phyloP scores from a whole-genome alignment of 768 basidiomycete genomes.

The Nevesoporus exiguus region DNA sequence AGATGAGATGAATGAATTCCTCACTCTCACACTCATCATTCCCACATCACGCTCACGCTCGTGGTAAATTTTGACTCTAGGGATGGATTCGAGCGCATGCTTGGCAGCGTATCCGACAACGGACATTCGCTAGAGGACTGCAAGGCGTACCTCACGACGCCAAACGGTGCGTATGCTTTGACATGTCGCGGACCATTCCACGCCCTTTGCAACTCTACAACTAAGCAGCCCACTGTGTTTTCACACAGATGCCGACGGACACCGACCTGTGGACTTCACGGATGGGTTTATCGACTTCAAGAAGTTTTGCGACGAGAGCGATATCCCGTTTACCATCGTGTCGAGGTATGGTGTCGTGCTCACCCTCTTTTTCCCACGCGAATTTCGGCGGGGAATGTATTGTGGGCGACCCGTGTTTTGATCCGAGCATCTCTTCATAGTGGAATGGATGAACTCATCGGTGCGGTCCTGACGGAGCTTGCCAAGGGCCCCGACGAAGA shows the following conservation, averaged over 20 bases:
- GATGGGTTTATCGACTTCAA: constrained; percentile 85
- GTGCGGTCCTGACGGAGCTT: constrained; percentile 76
- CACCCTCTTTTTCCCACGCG: constrained; percentile 7
- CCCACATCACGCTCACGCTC: constrained; percentile 13
- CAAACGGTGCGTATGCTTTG: constrained; percentile 39
- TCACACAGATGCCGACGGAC: constrained; percentile 11
- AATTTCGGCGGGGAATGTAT: neutral
- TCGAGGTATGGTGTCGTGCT: constrained; percentile 59
- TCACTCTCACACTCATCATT: constrained; percentile 6
- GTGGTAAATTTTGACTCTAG: constrained; percentile 37
- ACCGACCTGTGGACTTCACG: constrained; percentile 11
- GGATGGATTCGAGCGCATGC: constrained; percentile 86
- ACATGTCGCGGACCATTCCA: neutral
- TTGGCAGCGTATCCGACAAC: constrained; percentile 70
- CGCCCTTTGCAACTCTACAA: neutral
- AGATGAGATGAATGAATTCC: neutral
- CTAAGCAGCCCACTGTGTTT: neutral
- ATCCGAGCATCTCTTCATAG: constrained; percentile 36
- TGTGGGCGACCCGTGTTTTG: neutral
- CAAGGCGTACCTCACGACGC: constrained; percentile 66
- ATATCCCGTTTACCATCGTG: constrained; percentile 89
- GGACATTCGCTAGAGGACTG: constrained; percentile 85
- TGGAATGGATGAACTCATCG: constrained; percentile 93
- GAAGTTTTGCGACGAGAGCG: constrained; percentile 72
- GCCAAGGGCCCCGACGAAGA: constrained; percentile 53